Conservation (phyloP, 2,329 filamentous ascomycete species). For the Huntiella abstrusa region DNA sequence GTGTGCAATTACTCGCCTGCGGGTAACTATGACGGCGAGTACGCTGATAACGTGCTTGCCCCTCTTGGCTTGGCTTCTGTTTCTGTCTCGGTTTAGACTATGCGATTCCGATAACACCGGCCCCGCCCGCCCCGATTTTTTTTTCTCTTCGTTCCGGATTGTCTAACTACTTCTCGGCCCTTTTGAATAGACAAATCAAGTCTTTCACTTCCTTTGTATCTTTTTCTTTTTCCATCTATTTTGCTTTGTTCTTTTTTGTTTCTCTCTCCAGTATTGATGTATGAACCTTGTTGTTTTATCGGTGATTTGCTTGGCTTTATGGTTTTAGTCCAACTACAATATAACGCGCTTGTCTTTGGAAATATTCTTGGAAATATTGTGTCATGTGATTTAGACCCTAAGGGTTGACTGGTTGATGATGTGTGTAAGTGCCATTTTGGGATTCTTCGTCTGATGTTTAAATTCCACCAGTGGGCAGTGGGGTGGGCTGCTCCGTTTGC, state of each 20-base stretch:
- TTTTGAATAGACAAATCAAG: background rate
- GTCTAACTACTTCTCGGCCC: background rate
- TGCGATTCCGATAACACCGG: conserved; percentile 9
- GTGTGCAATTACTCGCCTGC: conserved; percentile 73
- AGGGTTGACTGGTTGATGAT: no score
- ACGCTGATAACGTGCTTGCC: conserved; percentile 29
- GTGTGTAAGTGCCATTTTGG: no score
- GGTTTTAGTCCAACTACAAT: no score
- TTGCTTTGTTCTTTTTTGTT: conserved; percentile 2
- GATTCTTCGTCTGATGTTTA: no score
- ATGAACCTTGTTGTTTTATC: background rate
- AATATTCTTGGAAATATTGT: no score
- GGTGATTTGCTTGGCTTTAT: no score
- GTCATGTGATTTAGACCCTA: no score
- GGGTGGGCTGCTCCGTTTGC: no score
- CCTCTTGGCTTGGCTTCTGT: conserved; percentile 17
- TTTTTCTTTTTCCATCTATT: background rate
- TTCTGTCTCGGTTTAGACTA: conserved; percentile 16
- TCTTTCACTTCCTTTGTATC: conserved; percentile 2
- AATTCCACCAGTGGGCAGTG: no score
- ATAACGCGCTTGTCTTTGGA: no score
- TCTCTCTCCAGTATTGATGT: background rate
- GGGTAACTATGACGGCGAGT: conserved; percentile 42
- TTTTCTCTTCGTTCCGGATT: background rate
- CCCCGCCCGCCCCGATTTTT: conserved; percentile 1